A percentile compares a stretch with the other conserved stretches of the same genome.
These are phyloP conservation scores for Penicillium sp. DNA, from an alignment of 2,329 filamentous ascomycete genomes.

Conservation along the genomic window DNA sequence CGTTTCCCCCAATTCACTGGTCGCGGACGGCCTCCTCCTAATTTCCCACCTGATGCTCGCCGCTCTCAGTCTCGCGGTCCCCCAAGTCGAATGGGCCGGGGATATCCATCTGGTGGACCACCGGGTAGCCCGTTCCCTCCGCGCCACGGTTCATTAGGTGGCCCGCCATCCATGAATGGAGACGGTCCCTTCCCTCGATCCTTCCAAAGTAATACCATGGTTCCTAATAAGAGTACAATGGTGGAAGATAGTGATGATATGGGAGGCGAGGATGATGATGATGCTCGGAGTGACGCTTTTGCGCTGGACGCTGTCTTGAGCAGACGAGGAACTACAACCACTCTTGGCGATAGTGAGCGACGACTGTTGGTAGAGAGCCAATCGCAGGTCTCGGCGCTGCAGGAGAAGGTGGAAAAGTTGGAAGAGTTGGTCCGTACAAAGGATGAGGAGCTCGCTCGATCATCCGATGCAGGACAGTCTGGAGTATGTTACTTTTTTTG, in stretches of 20 bases:
- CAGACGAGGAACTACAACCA: conserved; percentile 54
- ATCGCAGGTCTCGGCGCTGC: conserved; percentile 73
- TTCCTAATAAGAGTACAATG: conserved; percentile 97
- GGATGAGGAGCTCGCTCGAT: conserved; percentile 68
- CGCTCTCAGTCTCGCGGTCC: conserved; percentile 50
- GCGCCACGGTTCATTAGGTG: conserved; percentile 46
- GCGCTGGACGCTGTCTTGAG: conserved; percentile 59
- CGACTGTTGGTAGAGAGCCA: conserved; percentile 80
- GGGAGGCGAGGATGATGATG: conserved; percentile 60
- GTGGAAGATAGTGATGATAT: conserved; percentile 89
- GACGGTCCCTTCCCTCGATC: conserved; percentile 83
- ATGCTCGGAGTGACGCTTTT: conserved; percentile 67
- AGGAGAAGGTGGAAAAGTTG: conserved; percentile 72
- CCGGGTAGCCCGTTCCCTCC: conserved; percentile 45
- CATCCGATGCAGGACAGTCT: conserved; percentile 61
- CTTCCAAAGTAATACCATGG: conserved; percentile 92
- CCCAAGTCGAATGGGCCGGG: conserved; percentile 36
- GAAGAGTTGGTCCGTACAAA: conserved; percentile 71
- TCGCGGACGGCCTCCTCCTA: conserved; percentile 69
- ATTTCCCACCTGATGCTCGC: conserved; percentile 39
- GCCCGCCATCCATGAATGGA: conserved; percentile 57
- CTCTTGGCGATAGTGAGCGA: conserved; percentile 64
- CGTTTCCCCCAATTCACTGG: conserved; percentile 81
- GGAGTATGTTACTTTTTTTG: conserved; percentile 43
- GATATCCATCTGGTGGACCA: conserved; percentile 43